A percentile compares a stretch with the other conserved stretches of the same genome.
phyloP scores from a whole-genome alignment of 2,329 filamentous ascomycete species.

The Emmonsiellopsis sp. region DNA sequence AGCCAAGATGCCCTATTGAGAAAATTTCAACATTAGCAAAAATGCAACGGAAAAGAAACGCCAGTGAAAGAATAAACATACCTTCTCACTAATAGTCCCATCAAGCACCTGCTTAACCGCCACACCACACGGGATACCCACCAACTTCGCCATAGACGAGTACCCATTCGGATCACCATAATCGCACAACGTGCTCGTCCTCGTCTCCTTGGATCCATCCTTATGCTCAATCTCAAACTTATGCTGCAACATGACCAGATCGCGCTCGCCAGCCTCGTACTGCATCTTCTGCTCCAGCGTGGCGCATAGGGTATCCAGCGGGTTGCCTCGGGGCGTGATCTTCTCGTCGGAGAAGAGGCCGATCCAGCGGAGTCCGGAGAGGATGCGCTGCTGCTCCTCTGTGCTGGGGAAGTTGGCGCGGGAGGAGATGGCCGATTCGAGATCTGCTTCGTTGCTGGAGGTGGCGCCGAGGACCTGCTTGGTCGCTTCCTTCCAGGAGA shows the following conservation, averaged over 20 bases:
- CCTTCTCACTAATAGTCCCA: conserved; percentile 60
- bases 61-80: conserved; percentile 13
- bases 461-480: conserved; percentile 63
- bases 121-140: conserved; percentile 65
- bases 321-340: conserved; percentile 66
- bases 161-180: conserved; percentile 75
- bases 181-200: conserved; percentile 72
- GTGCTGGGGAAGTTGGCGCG: conserved; percentile 64
- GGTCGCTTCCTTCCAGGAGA: conserved; percentile 79
- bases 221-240: conserved; percentile 73
- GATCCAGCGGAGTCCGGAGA: conserved; percentile 64
- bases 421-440: conserved; percentile 62
- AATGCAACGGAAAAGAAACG: background rate
- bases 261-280: conserved; percentile 72
- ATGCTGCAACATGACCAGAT: conserved; percentile 60
- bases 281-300: conserved; percentile 87
- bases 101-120: conserved; percentile 72
- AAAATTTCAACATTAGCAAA: conserved; percentile 1
- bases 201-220: conserved; percentile 67
- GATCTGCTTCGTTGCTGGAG: conserved; percentile 58
- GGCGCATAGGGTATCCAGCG: conserved; percentile 84
- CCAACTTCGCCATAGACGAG: conserved; percentile 73
- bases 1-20: conserved; percentile 55
- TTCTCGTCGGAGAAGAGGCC: conserved; percentile 58
- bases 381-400: conserved; percentile 60